Percentiles rank a stretch among this genome's conserved stretches.
Evolutionary conservation across 768 basidiomycete genomes (phyloP).

Genomic region (Clathrus columnatus): DNA sequence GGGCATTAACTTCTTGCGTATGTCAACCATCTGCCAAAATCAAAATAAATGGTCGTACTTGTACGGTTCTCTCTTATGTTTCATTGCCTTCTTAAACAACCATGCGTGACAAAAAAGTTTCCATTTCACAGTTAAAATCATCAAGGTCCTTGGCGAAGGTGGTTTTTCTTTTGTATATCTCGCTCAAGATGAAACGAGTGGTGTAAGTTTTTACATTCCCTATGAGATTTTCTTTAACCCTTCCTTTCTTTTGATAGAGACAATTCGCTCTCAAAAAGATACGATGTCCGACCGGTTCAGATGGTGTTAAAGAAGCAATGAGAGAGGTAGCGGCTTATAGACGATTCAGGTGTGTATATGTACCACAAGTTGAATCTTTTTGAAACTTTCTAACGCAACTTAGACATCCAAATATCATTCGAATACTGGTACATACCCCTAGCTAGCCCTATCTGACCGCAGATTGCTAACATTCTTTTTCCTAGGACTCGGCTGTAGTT

Average conservation of each 20-base stretch:
- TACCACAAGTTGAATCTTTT: neutral
- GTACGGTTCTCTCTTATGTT: conserved; percentile 36
- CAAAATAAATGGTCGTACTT: conserved; percentile 94
- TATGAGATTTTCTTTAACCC: neutral
- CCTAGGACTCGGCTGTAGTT: conserved; percentile 84
- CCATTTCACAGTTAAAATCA: conserved; percentile 58
- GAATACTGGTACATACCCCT: conserved; percentile 58
- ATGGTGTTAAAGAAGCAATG: conserved; percentile 85
- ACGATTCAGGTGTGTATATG: conserved; percentile 70
- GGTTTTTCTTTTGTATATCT: conserved; percentile 91
- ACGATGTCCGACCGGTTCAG: conserved; percentile 79
- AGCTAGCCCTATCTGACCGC: conserved; percentile 4
- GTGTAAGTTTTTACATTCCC: conserved; percentile 38
- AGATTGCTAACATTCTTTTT: no score
- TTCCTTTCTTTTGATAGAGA: conserved; percentile 35
- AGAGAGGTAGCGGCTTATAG: conserved; percentile 88
- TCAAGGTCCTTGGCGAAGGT: conserved; percentile 92
- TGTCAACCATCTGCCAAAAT: conserved; percentile 78
- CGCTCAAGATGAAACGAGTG: conserved; percentile 78
- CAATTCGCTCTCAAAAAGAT: conserved; percentile 98
- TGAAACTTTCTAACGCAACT: neutral
- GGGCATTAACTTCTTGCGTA: conserved; percentile 72
- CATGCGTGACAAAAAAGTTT: neutral
- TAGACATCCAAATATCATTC: conserved; percentile 95
- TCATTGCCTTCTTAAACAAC: neutral